These are phyloP conservation scores for Pezicula rhizophila DNA, from an alignment of 2,329 filamentous ascomycete genomes.

Conservation along the genomic window DNA sequence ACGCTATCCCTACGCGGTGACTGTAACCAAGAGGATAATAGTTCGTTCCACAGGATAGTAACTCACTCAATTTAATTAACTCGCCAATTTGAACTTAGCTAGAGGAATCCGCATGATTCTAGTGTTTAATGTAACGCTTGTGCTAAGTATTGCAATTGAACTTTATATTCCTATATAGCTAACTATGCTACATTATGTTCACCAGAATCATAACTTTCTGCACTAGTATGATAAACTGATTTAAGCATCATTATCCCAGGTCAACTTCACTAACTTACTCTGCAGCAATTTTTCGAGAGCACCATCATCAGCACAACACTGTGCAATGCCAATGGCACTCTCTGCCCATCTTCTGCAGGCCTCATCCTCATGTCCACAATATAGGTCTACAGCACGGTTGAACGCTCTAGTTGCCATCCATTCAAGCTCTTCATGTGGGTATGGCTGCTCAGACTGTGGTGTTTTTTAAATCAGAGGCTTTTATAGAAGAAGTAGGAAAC, in stretches of 20 bases:
- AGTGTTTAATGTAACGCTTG: too few relatives aligned
- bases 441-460: constrained; percentile 37
- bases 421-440: constrained; percentile 64
- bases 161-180: too few relatives aligned
- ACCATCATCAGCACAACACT: constrained; percentile 23
- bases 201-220: too few relatives aligned
- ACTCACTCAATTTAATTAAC: too few relatives aligned
- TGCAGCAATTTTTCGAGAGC: constrained; percentile 21
- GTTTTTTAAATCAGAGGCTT: too few relatives aligned
- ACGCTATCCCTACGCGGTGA: too few relatives aligned
- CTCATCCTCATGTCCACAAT: constrained; percentile 46
- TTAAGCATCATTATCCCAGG: neutral
- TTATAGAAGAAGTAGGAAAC: neutral
- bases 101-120: too few relatives aligned
- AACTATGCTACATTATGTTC: too few relatives aligned
- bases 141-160: too few relatives aligned
- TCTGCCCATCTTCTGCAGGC: constrained; percentile 39
- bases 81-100: too few relatives aligned
- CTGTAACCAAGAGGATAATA: too few relatives aligned
- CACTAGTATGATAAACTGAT: neutral
- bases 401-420: constrained; percentile 68
- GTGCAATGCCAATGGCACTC: constrained; percentile 27
- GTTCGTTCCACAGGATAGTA: too few relatives aligned
- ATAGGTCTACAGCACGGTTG: constrained; percentile 66
- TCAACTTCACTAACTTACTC: constrained; percentile 21